Base-by-base conservation (phyloP, 75 land plant genomes). In the Azolla pinnata region DNA sequence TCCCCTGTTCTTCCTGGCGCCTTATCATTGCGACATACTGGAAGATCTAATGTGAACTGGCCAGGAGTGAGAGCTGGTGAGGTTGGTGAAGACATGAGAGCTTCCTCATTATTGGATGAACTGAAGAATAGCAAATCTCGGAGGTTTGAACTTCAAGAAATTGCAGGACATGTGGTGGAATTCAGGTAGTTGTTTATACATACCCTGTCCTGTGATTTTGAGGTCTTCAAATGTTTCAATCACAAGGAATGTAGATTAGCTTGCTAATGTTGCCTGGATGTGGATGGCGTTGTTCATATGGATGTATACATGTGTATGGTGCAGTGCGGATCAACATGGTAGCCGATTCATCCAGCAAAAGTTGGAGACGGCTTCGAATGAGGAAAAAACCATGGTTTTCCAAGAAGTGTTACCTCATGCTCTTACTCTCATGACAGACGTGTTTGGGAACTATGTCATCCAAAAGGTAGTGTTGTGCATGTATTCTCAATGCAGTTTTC, bases 271-370 rank as follows among this genome's bases (percentile, higher is more conserved):
- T n/a, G n/a, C n/a, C n/a, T n/a, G n/a, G n/a, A n/a, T n/a, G n/a
- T n/a, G n/a, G n/a, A n/a, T n/a, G n/a, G n/a, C n/a, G n/a, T n/a
- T n/a, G n/a, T n/a, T n/a, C n/a, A n/a, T n/a, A n/a, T n/a, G n/a
- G n/a, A n/a, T n/a, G n/a, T n/a, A n/a, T n/a, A n/a, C n/a, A n/a
- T n/a, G n/a, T n/a, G n/a, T n/a, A 9, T 65, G 78, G 78, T 56
- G 99, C 88, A 95, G 96, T 67, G 78, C 80, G 53, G 99, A 95
- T 59, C 99, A 95, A 75, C 91, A 89, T 65, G 99, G 99, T 52
- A 95, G 99, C 59, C 81, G 99, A 40, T 95, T 95, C 67, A 86
- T 95, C 57, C 99, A 95, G 69, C 99, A 89, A 72, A 95, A 95
- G 64, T 52, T 95, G 57, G 99, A 95, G 62, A 74, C 54, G 31